Percentiles rank a stretch among this genome's conserved stretches.
Conservation (phyloP, 352 stramenopile genomes). For the Globisporangium spinosum region DNA sequence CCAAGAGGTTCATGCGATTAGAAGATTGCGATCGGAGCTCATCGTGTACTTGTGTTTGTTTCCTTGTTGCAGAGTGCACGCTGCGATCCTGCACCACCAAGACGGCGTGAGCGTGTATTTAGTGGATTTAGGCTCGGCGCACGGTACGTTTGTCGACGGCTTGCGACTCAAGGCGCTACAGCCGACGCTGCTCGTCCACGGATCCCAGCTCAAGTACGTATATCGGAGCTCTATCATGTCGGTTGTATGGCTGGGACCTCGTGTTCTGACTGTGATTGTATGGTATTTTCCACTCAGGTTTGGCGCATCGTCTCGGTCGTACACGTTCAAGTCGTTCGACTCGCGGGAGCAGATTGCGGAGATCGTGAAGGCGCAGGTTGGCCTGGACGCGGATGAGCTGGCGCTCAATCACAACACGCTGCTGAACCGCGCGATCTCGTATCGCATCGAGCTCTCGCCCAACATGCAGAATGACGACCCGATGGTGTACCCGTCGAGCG, state of each 20-base stretch:
- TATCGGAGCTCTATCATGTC: background rate
- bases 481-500: slow-evolving; percentile 23
- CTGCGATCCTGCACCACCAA: slow-evolving; percentile 67
- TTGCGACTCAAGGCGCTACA: slow-evolving; percentile 51
- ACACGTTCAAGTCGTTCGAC: slow-evolving; percentile 82
- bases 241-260: background rate
- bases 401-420: slow-evolving; percentile 78
- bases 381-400: slow-evolving; percentile 52
- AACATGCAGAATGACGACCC: slow-evolving; percentile 44
- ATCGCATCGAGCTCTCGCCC: slow-evolving; percentile 68
- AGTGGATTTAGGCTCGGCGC: slow-evolving; percentile 72
- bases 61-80: slow-evolving; percentile 44
- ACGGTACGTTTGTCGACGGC: slow-evolving; percentile 76
- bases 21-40: background rate
- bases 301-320: slow-evolving; percentile 70
- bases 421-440: slow-evolving; percentile 73
- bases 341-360: slow-evolving; percentile 70
- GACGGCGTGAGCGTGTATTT: slow-evolving; percentile 67
- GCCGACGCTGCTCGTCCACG: slow-evolving; percentile 66
- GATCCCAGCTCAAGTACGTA: slow-evolving; percentile 47
- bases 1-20: background rate
- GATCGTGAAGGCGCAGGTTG: slow-evolving; percentile 45
- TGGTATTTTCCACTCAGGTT: slow-evolving; percentile 29
- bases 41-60: slow-evolving; percentile 1
- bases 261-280: slow-evolving; percentile 2